Base-by-base conservation (phyloP, 495 filamentous ascomycete genomes). In the Bryoglossum gracile region DNA sequence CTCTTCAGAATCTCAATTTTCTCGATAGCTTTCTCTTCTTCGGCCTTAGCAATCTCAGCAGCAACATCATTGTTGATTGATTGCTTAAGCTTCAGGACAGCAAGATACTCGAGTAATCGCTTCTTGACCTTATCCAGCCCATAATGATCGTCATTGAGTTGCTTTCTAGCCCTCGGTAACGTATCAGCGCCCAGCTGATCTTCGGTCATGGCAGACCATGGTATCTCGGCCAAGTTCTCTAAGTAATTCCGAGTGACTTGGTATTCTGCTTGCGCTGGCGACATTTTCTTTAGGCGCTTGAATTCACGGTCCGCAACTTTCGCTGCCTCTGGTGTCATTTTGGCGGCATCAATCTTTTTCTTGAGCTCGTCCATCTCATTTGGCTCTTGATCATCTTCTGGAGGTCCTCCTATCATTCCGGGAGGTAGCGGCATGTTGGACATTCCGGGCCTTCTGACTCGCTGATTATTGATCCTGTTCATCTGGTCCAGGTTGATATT, bases 61-160 rank as follows among this genome's bases (percentile, higher is more conserved):
- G 95, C 84, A 4, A 95, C 71, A 43, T 83, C 82, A 30, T 79
- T 68, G 45, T 96, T 95, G 51, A 87, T 82, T 13, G 83, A 78
- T 60, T 95, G 89, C 75, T 97, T 99, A 49, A 99, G 68, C 47
- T 90, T 84, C 22, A 99, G 73, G 21, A 99, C 94, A 13, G 94
- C 94, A 14, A 99, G 77, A 61, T 99, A 99, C 61, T 97, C 94
- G 4, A 97, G 70, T 14, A 99, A 66, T 36, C 94, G 75, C 74
- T 95, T 97, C 76, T 99, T 99, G 57, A 97, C 92, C 66, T 92
- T 92, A 55, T 97, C 87, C 17, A 99, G 71, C 3, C 94, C 94
- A 54, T 97, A 97, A 62, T 99, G 94, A 63, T 97, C 94, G 44
- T 94, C 82, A 59, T 99, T 87, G 21, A 99, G 73, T 63, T 97